phyloP scores from a whole-genome alignment of 75 land plant species.

The Gnetum montanum region DNA sequence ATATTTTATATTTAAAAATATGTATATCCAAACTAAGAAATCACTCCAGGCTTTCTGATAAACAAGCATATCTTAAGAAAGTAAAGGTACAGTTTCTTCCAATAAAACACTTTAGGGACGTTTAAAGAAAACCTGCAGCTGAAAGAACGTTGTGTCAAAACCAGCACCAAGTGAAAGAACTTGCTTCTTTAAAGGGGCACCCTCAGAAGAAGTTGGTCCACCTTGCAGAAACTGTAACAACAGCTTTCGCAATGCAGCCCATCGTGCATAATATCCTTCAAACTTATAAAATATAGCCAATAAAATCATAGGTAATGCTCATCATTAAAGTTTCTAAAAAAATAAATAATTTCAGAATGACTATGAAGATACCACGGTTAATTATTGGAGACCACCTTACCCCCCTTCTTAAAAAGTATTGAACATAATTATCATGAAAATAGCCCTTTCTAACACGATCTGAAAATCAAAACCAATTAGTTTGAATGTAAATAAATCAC shows the following conservation, averaged over 20 bases:
- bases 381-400: constrained; percentile 79
- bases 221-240: constrained; percentile 65
- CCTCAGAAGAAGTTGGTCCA: constrained; percentile 5
- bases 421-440: constrained; percentile 70
- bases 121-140: constrained; percentile 65
- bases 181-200: constrained; percentile 45
- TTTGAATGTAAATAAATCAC: too few relatives aligned
- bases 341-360: not conserved
- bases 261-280: constrained; percentile 91
- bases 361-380: constrained; percentile 65
- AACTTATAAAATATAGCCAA: constrained; percentile 1
- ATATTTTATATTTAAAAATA: too few relatives aligned
- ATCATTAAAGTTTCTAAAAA: not conserved
- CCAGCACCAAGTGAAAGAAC: constrained; percentile 95
- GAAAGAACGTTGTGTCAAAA: constrained; percentile 89
- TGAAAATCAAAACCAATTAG: constrained; percentile 1
- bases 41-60: too few relatives aligned
- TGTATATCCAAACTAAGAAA: too few relatives aligned
- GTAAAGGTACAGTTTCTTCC: too few relatives aligned
- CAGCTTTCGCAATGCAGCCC: constrained; percentile 83
- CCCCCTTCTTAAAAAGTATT: constrained; percentile 72
- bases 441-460: constrained; percentile 79
- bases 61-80: too few relatives aligned
- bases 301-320: not conserved
- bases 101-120: too few relatives aligned